Evolutionary conservation across 441 rosid genomes (phyloP), one percentile per base, ranked within the genome.

Genomic region (Breynia disticha): DNA sequence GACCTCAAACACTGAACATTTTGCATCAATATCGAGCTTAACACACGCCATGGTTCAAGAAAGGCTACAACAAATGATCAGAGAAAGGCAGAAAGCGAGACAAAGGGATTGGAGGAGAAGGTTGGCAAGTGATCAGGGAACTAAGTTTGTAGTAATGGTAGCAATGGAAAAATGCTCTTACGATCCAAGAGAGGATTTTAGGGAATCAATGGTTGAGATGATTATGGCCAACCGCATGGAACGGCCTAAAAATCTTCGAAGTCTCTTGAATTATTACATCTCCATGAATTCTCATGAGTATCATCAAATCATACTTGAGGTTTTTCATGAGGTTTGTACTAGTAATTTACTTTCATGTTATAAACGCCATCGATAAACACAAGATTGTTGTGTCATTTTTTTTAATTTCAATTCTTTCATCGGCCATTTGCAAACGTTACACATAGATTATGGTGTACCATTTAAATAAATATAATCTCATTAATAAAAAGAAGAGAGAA

Each of bases 41-140:
- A 77, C 93, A 37, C 98, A 87, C 56, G 87, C 83, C 58, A 79
- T 87, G 94, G 95, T 90, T 57, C 98, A 90, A 54, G 88, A 87
- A 63, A 81, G 82, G 70, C 76, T 90, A 15, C 93, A 85, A 63
- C 90, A 87, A 63, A 81, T 87, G 87, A 90, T 90, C 14, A 72
- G 72, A 56, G 83, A 81, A 54, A 75, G 73, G 70, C 77, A 77
- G 61, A 76, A 80, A 56, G 76, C 12, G 21, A 77, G 78, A 43
- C 67, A 17, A 32, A 55, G 39, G 22, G 74, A 65, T 48, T 69
- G 62, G 58, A 65, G 71, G 53, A 3, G 35, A 50, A 19, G 7
- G 24, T 50, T 8, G 4, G 5, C 15, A 5, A 19, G 53, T 3
- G 21, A 62, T 21, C 59, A 66, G 42, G 72, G 64, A 15, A 73